phyloP scores from a whole-genome alignment of 441 rosid genomes.

The Eruca vesicaria region DNA sequence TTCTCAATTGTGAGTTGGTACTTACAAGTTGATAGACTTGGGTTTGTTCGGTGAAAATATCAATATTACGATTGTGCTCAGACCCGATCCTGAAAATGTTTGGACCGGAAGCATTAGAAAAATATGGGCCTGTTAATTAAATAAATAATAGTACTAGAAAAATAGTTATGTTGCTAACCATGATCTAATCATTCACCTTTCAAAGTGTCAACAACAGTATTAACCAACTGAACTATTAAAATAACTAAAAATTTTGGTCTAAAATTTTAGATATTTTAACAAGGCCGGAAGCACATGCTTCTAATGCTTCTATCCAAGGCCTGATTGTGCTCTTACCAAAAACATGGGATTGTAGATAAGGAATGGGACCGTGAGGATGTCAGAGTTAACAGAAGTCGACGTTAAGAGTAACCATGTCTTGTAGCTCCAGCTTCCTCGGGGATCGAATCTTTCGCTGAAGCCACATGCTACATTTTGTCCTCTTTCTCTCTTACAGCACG shows the following conservation, averaged over 20 bases:
- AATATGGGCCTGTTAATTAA: too few species aligned
- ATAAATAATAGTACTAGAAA: too few species aligned
- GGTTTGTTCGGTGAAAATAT: not conserved
- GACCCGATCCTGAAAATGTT: too few species aligned
- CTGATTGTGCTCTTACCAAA: not conserved
- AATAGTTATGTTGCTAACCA: too few species aligned
- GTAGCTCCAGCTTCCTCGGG: constrained; percentile 22
- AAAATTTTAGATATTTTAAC: too few species aligned
- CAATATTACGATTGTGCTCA: not conserved
- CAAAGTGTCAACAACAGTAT: too few species aligned
- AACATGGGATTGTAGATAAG: constrained; percentile 3
- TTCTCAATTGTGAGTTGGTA: not conserved
- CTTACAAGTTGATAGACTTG: not conserved
- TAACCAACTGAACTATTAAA: too few species aligned
- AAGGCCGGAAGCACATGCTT: too few species aligned
- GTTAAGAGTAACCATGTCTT: not conserved
- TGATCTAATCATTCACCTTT: too few species aligned
- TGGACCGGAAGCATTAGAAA: too few species aligned
- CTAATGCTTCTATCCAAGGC: too few species aligned
- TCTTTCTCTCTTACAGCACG: constrained; percentile 1
- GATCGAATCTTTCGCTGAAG: not conserved
- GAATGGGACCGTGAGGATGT: constrained; percentile 3
- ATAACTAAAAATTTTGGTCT: too few species aligned
- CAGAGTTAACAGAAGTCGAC: not conserved
- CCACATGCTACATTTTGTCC: not conserved